phyloP scores from a whole-genome alignment of 805 yeast genomes.

The Lipomyces starkeyi region DNA sequence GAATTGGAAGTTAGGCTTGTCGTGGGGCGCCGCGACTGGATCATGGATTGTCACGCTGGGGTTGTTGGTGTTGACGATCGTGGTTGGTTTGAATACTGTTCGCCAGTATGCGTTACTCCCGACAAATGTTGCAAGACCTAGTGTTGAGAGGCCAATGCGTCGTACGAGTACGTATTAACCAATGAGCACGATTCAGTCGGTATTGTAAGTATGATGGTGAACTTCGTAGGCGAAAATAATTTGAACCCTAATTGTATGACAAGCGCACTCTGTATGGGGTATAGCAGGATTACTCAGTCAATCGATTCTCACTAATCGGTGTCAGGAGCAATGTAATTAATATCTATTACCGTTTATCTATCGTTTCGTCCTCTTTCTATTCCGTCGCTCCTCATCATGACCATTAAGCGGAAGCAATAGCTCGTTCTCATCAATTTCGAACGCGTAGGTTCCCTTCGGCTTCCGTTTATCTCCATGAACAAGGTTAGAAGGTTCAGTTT shows the following conservation, averaged over 20 bases:
- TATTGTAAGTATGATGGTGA: background rate
- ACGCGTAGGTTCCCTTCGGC: constrained; percentile 10
- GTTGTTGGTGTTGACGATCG: constrained; percentile 18
- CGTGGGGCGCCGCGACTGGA: constrained; percentile 26
- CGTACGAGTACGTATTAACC: background rate
- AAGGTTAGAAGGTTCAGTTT: background rate
- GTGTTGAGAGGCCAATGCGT: background rate
- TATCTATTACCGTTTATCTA: constrained; percentile 1
- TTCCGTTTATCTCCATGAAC: background rate
- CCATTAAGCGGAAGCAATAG: background rate
- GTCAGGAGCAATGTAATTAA: background rate
- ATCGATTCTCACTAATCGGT: background rate
- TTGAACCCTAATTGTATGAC: background rate
- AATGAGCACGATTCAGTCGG: background rate
- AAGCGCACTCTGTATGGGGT: background rate
- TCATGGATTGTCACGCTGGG: constrained; percentile 20
- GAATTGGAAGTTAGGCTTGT: constrained; percentile 25
- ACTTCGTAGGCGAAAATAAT: background rate
- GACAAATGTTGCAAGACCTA: background rate
- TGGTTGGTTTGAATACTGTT: constrained; percentile 26
- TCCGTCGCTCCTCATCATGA: background rate
- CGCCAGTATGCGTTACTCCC: constrained; percentile 21
- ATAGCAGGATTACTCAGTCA: background rate
- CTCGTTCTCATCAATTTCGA: constrained; percentile 12
- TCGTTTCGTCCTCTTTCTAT: background rate